Percentiles rank a stretch among this genome's conserved stretches.
Evolutionary conservation across 805 yeast species (phyloP).

Genomic region (Kodamaea kakaduensis): DNA sequence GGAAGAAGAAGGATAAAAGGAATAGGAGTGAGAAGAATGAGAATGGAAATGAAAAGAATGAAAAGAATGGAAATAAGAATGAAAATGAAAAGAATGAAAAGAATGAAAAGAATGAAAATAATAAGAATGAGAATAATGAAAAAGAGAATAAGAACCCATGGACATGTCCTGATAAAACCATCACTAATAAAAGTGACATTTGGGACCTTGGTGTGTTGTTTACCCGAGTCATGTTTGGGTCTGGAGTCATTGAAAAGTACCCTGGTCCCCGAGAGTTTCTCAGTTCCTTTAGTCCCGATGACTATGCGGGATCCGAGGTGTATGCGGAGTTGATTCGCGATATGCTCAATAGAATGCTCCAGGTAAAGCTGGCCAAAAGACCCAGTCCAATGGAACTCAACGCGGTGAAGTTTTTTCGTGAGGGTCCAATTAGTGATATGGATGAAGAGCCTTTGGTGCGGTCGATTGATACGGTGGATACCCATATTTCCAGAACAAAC

Average conservation of each 20-base stretch:
- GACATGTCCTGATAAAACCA: too few species aligned
- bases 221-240: constrained; percentile 37
- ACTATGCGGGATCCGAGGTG: constrained; percentile 57
- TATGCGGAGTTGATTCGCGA: constrained; percentile 63
- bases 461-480: too few species aligned
- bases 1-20: too few species aligned
- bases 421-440: constrained; percentile 57
- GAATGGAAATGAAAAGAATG: too few species aligned
- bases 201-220: constrained; percentile 89
- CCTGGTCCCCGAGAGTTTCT: constrained; percentile 42
- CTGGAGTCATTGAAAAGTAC: constrained; percentile 59
- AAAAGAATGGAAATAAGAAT: too few species aligned
- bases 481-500: too few species aligned
- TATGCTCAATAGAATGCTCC: constrained; percentile 64
- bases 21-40: too few species aligned
- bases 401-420: constrained; percentile 77
- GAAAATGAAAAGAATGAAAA: too few species aligned
- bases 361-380: constrained; percentile 61
- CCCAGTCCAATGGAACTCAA: constrained; percentile 81
- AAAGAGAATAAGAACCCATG: too few species aligned
- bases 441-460: too few species aligned
- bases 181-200: constrained; percentile 77
- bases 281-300: constrained; percentile 19
- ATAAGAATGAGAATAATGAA: too few species aligned
- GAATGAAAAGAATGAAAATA: too few species aligned